phyloP scores from a whole-genome alignment of 805 yeast species.

The Aciculoconidium aculeatum region DNA sequence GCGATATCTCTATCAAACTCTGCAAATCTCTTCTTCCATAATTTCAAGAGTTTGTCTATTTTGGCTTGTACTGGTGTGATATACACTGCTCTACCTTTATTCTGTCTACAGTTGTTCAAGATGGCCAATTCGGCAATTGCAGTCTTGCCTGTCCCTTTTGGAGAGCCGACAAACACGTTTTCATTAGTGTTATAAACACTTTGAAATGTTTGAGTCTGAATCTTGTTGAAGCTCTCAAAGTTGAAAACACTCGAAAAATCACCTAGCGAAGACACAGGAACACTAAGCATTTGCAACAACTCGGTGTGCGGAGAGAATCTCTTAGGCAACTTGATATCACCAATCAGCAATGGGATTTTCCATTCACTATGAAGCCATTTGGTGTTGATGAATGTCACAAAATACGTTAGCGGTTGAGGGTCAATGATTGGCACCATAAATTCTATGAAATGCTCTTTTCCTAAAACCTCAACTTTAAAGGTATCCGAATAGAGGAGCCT shows the following conservation, averaged over 20 bases:
- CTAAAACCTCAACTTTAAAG: constrained; percentile 47
- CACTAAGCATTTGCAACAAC: constrained; percentile 44
- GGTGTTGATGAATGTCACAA: constrained; percentile 69
- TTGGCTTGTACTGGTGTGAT: constrained; percentile 57
- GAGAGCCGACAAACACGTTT: constrained; percentile 59
- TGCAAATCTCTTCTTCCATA: constrained; percentile 51
- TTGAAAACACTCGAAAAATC: constrained; percentile 44
- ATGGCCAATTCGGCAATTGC: constrained; percentile 68
- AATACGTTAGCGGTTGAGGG: constrained; percentile 65
- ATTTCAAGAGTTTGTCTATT: constrained; percentile 39
- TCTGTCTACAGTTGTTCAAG: constrained; percentile 64
- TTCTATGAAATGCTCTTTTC: constrained; percentile 52
- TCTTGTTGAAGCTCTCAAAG: constrained; percentile 56
- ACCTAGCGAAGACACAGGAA: constrained; percentile 42
- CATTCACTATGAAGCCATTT: constrained; percentile 77
- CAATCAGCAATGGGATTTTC: constrained; percentile 54
- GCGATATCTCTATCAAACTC: constrained; percentile 45
- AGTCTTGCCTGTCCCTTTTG: constrained; percentile 76
- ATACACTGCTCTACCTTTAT: constrained; percentile 66
- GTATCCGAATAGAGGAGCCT: constrained; percentile 54
- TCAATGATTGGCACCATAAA: constrained; percentile 57
- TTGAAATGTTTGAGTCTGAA: constrained; percentile 70
- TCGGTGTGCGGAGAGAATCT: constrained; percentile 59
- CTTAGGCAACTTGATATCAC: constrained; percentile 50
- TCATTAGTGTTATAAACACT: constrained; percentile 52